Conservation (phyloP, 2,329 filamentous ascomycete genomes). For the Dactylellina parvicollis region DNA sequence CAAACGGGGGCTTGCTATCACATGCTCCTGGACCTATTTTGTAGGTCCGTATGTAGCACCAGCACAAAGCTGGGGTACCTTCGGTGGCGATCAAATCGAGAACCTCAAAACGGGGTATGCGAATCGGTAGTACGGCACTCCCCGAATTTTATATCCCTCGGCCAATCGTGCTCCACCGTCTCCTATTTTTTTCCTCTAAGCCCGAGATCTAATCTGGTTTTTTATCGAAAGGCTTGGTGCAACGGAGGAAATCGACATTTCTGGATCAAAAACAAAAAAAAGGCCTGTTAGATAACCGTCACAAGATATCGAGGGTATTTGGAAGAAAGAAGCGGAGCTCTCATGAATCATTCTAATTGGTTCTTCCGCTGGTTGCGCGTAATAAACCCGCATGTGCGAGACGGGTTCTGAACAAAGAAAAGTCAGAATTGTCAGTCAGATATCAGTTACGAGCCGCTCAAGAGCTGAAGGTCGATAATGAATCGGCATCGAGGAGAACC, state of each 20-base stretch:
- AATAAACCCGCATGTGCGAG: background rate
- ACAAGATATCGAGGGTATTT: background rate
- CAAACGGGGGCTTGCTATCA: slow-evolving; percentile 30
- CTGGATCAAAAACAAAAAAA: background rate
- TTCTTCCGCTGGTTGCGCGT: background rate
- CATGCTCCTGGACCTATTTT: slow-evolving; percentile 7
- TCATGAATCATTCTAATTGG: slow-evolving; percentile 3
- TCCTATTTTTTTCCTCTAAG: slow-evolving; percentile 16
- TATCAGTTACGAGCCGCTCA: background rate
- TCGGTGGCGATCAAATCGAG: slow-evolving; percentile 49
- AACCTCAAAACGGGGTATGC: background rate
- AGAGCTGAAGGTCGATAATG: slow-evolving; percentile 10
- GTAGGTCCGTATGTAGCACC: background rate
- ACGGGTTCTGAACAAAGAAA: background rate
- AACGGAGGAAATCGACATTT: slow-evolving; percentile 5
- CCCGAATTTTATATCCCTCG: slow-evolving; percentile 11
- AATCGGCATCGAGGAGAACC: slow-evolving; percentile 25
- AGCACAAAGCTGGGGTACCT: background rate
- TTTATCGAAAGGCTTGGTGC: background rate
- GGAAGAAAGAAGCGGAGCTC: background rate
- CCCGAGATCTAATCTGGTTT: slow-evolving; percentile 14
- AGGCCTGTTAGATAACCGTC: slow-evolving; percentile 17
- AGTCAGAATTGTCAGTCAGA: background rate
- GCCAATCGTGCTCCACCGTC: background rate
- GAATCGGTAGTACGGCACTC: slow-evolving; percentile 40